These are phyloP conservation scores for Exophiala sp. DNA, from an alignment of 2,329 filamentous ascomycete species.

Conservation along the genomic window DNA sequence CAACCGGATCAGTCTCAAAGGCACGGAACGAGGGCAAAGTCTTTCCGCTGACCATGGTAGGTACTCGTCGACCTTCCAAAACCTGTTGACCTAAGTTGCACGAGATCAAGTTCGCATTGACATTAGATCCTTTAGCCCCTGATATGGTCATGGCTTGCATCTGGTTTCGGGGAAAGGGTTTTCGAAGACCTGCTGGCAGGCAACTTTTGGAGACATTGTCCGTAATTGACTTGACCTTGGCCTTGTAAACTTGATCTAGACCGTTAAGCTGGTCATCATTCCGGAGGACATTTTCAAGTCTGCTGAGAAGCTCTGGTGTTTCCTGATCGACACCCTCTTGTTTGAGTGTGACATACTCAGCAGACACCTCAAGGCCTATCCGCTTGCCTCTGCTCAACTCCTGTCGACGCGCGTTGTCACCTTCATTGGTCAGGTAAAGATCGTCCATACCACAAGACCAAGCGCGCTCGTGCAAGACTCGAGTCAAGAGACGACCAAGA, in stretches of 20 bases:
- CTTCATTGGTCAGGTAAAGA: slow-evolving; percentile 74
- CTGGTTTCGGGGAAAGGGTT: slow-evolving; percentile 92
- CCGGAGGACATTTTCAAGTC: slow-evolving; percentile 83
- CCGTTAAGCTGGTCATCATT: slow-evolving; percentile 88
- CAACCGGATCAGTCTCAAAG: slow-evolving; percentile 82
- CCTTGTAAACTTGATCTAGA: slow-evolving; percentile 83
- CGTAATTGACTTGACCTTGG: slow-evolving; percentile 66
- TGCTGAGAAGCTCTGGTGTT: slow-evolving; percentile 68
- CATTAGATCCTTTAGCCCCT: slow-evolving; percentile 85
- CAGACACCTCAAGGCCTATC: slow-evolving; percentile 74
- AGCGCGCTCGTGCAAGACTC: slow-evolving; percentile 85
- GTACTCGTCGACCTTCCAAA: slow-evolving; percentile 89
- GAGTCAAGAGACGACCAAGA: slow-evolving; percentile 82
- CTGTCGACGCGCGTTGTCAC: slow-evolving; percentile 67
- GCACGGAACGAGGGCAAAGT: slow-evolving; percentile 90
- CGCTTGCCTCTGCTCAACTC: slow-evolving; percentile 64
- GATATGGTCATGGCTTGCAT: slow-evolving; percentile 99
- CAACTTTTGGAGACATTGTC: slow-evolving; percentile 73
- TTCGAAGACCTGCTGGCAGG: slow-evolving; percentile 77
- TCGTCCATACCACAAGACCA: slow-evolving; percentile 98
- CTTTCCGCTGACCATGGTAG: slow-evolving; percentile 97
- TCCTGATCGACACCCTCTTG: slow-evolving; percentile 59
- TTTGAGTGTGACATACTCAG: slow-evolving; percentile 82
- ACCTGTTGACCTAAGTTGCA: slow-evolving; percentile 97
- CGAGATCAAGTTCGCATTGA: slow-evolving; percentile 96